These are phyloP conservation scores for Sporothrix phasma DNA, from an alignment of 2,329 filamentous ascomycete species.

Conservation along the genomic window DNA sequence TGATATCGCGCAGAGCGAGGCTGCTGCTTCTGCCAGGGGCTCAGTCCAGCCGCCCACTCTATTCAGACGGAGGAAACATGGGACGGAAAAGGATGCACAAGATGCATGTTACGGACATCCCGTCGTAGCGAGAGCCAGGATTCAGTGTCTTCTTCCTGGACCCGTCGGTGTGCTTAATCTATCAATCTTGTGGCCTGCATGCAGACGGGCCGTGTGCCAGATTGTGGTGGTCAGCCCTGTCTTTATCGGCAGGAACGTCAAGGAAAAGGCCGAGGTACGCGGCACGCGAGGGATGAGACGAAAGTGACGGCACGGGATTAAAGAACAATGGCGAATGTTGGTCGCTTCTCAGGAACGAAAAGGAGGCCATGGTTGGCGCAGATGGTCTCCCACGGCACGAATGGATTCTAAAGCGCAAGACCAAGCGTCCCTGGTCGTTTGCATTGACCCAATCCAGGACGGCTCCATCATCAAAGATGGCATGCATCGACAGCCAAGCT, in stretches of 20 bases:
- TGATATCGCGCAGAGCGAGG: background rate
- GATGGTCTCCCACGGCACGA: too few species aligned
- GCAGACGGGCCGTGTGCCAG: background rate
- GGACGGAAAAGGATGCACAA: background rate
- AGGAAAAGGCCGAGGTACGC: too few species aligned
- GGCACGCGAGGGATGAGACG: background rate
- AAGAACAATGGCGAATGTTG: too few species aligned
- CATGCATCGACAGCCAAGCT: background rate
- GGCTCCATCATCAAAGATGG: constrained; percentile 2
- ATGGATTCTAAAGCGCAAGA: background rate
- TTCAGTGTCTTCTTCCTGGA: background rate
- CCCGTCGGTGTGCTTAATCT: background rate
- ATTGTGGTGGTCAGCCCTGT: background rate
- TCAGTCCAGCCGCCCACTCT: background rate
- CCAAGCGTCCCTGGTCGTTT: background rate
- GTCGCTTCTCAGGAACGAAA: background rate
- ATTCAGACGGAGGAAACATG: background rate
- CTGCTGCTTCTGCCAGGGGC: background rate
- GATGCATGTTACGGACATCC: background rate
- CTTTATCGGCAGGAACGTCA: too few species aligned
- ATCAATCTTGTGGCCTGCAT: background rate
- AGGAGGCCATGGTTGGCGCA: background rate
- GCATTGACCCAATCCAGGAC: background rate
- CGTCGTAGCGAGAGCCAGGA: background rate
- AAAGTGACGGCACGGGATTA: background rate